Conservation (phyloP, 2,329 filamentous ascomycete species). For the Pestalotiopsis sp. region DNA sequence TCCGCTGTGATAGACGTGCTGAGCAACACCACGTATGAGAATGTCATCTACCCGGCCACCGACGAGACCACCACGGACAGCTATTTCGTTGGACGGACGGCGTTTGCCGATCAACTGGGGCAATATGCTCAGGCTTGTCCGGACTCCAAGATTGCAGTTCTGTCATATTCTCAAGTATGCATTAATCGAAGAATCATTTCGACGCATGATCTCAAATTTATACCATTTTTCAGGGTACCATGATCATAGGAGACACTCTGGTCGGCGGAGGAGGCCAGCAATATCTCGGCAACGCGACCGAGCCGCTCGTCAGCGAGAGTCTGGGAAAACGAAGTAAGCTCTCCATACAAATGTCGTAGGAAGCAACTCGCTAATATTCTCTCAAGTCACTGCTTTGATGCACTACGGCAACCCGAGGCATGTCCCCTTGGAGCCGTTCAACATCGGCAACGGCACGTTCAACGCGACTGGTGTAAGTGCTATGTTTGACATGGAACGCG, state of each 20-base stretch:
- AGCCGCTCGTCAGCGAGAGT: neutral
- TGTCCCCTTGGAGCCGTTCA: neutral
- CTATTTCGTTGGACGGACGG: neutral
- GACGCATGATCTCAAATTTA: too few species aligned
- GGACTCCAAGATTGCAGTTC: neutral
- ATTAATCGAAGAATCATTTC: neutral
- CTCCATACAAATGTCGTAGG: neutral
- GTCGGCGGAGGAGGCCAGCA: neutral
- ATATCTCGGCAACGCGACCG: neutral
- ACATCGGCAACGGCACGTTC: neutral
- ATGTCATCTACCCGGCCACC: neutral
- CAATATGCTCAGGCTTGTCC: neutral
- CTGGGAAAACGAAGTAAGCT: neutral
- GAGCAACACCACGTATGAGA: neutral
- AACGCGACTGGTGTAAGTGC: neutral
- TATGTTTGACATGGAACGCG: fast-evolving
- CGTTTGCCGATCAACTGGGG: neutral
- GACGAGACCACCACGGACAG: neutral
- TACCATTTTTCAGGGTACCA: neutral
- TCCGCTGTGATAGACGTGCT: neutral
- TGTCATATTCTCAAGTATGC: neutral
- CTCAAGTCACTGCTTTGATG: too few species aligned
- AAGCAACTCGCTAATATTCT: neutral
- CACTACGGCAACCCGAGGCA: too few species aligned
- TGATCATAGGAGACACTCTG: neutral